A percentile compares a stretch with the other conserved stretches of the same genome.
Conservation (phyloP, 2,329 filamentous ascomycete genomes). For the Periconia macrospinosa region DNA sequence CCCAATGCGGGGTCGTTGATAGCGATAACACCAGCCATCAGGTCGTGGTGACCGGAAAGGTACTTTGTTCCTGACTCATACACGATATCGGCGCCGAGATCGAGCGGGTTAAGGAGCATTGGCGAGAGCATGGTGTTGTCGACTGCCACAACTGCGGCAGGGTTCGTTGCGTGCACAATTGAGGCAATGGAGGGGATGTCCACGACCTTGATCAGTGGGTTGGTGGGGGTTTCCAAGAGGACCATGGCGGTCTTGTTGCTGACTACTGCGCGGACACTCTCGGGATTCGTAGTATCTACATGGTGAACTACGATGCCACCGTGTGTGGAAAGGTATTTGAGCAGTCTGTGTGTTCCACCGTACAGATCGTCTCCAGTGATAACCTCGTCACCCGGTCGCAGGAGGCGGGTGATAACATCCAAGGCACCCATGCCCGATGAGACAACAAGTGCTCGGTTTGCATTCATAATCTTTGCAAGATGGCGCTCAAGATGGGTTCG, state of each 20-base stretch:
- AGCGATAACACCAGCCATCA: conserved; percentile 97
- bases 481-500: conserved; percentile 94
- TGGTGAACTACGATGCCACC: conserved; percentile 93
- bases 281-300: conserved; percentile 85
- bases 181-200: conserved; percentile 82
- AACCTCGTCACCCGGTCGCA: conserved; percentile 93
- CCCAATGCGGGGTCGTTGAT: conserved; percentile 80
- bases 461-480: conserved; percentile 98
- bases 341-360: conserved; percentile 88
- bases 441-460: conserved; percentile 85
- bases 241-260: conserved; percentile 90
- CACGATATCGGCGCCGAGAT: conserved; percentile 91
- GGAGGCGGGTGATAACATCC: conserved; percentile 89
- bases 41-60: conserved; percentile 94
- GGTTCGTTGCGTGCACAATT: conserved; percentile 75
- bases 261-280: conserved; percentile 69
- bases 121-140: conserved; percentile 99
- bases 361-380: conserved; percentile 97
- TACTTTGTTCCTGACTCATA: conserved; percentile 99
- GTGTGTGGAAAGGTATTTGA: conserved; percentile 88
- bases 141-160: conserved; percentile 80
- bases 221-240: conserved; percentile 92
- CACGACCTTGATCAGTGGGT: conserved; percentile 97
- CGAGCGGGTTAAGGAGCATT: conserved; percentile 88
- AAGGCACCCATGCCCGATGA: conserved; percentile 97